Evolutionary conservation across 78 protist genomes (phyloP).

Genomic region (Cavenderia fasciculata): DNA sequence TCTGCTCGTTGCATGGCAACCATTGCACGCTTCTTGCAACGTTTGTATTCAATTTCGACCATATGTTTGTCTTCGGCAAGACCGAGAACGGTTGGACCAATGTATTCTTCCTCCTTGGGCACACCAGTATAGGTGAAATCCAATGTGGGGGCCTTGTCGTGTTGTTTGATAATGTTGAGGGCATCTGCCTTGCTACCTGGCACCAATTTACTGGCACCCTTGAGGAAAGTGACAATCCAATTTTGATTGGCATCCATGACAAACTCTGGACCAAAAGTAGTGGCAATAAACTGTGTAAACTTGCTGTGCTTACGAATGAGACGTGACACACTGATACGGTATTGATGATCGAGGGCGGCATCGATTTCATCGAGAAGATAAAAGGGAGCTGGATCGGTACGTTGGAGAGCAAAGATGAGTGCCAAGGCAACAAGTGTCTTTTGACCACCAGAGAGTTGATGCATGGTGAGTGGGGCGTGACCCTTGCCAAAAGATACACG

Average conservation of each 20-base stretch:
- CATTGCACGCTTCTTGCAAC: conserved; percentile 9
- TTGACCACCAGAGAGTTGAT: conserved; percentile 86
- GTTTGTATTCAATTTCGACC: background rate
- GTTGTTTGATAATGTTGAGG: conserved; percentile 23
- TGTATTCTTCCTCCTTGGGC: background rate
- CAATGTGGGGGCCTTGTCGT: conserved; percentile 11
- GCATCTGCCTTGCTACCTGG: conserved; percentile 38
- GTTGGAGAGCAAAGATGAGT: conserved; percentile 98
- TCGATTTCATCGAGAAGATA: conserved; percentile 99
- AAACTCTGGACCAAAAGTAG: conserved; percentile 83
- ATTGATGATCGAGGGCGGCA: conserved; percentile 95
- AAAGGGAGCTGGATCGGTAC: conserved; percentile 99
- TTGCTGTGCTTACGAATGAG: conserved; percentile 65
- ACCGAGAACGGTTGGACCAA: conserved; percentile 16
- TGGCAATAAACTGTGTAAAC: conserved; percentile 74
- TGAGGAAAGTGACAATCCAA: conserved; percentile 52
- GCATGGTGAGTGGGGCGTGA: conserved; percentile 33
- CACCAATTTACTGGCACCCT: conserved; percentile 23
- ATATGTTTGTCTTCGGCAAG: conserved; percentile 17
- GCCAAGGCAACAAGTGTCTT: conserved; percentile 98
- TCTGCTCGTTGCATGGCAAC: conserved; percentile 9
- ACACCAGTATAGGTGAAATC: conserved; percentile 58
- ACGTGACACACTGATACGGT: conserved; percentile 93
- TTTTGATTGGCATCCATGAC: conserved; percentile 79
- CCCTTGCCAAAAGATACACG: conserved; percentile 77